Evolutionary conservation across 768 basidiomycete species (phyloP), one percentile per base, ranked within the genome.

Genomic region (Kwoniella sp.): DNA sequence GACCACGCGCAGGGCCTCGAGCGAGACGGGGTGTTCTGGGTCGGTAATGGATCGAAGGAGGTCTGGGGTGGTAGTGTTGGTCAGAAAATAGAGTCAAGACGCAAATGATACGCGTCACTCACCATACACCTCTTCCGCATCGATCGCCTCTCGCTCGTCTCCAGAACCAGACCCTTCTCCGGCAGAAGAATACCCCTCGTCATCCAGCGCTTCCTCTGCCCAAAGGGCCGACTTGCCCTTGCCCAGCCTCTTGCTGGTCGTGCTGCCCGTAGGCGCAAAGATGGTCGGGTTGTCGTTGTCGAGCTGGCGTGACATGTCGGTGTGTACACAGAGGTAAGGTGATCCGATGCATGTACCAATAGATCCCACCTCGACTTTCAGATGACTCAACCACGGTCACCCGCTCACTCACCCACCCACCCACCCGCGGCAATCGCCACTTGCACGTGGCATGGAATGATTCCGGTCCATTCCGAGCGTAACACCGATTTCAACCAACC

Each of bases 1-100:
- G 34, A 99, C 92, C 31, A 99, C 95, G 20, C 88, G 84, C 8
- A 99, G 84, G 69, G 96, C 89, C 70, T 99, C 95, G 39, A 99
- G 80, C 15, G 85, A 87, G 58, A 83, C 78, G 4, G 90, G 88
- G 73, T 99, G 91, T 70, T 99, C 95, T 2, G 93, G 93, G 67
- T 96, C 93, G 46, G 85, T 85, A 38, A 98, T 96, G 3, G 84
- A 85, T 50, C 91, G 82, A 46, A 99, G 86, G 17, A 98, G 80
- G 60, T 95, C 93, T 95, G 59, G 11, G 17, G 6, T 3, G 26
- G 14, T 19, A 14, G 26, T 11, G 10, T 32, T 19, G 26, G 26
- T 15, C 15, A 15, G 34, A 5, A 19, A n/a, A 36, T 15, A 41
- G 40, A 23, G 25, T 10, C 17, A 43, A 27, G 28, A 28, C 5